Evolutionary conservation across 495 filamentous ascomycete genomes (phyloP).

Genomic region (Aspergillus bertholletiae): DNA sequence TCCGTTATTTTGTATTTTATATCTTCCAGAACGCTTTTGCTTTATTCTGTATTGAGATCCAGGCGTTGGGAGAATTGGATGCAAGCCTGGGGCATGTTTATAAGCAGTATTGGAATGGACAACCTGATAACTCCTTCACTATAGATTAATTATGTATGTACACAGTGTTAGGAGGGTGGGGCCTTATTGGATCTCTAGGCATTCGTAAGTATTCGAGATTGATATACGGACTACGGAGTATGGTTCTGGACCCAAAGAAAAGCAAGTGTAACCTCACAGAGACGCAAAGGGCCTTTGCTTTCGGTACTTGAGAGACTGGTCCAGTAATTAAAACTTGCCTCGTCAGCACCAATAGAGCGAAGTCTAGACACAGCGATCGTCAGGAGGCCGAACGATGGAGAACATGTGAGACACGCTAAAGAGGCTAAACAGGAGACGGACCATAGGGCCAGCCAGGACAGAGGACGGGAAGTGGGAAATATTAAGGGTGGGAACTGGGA

Average conservation of each 20-base stretch:
- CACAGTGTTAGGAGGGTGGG: no score
- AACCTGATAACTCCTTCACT: neutral
- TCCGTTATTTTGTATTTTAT: neutral
- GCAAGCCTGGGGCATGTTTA: neutral
- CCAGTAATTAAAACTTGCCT: neutral
- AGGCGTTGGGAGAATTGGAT: conserved; percentile 4
- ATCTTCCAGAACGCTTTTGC: neutral
- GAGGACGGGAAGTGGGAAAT: no score
- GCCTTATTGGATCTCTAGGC: no score
- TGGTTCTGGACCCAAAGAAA: no score
- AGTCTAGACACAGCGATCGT: conserved; percentile 14
- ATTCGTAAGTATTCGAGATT: no score
- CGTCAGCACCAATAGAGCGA: neutral
- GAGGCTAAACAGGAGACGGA: neutral
- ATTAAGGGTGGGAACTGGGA: no score
- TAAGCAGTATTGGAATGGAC: neutral
- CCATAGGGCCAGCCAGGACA: neutral
- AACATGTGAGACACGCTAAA: conserved; percentile 3
- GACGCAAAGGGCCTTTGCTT: no score
- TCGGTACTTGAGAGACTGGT: neutral
- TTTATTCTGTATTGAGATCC: neutral
- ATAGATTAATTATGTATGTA: no score
- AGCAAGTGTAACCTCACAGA: no score
- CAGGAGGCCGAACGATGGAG: conserved; percentile 18
- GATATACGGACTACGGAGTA: no score